These are phyloP conservation scores for Lactifluus piperatus DNA, from an alignment of 768 basidiomycete species.

Conservation along the genomic window DNA sequence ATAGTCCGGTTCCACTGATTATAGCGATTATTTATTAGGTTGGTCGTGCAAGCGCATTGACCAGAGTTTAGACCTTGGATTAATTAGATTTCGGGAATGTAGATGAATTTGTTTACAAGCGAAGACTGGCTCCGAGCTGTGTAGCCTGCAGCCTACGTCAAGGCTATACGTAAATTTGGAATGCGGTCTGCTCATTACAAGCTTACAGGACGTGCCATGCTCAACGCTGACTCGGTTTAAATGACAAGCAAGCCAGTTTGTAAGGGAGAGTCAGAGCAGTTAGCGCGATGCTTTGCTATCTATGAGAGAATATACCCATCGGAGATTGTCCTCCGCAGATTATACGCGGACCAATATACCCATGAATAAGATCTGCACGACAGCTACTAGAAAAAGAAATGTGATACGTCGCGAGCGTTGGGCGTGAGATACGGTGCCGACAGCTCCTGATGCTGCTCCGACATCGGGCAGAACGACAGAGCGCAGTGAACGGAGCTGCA, in stretches of 20 bases:
- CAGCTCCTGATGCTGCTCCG: slow-evolving; percentile 31
- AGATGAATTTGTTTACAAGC: neutral
- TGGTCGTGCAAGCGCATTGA: neutral
- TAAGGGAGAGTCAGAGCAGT: neutral
- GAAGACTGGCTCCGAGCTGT: no score
- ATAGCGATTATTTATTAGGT: neutral
- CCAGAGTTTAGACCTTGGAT: neutral
- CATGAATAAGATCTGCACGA: slow-evolving; percentile 82
- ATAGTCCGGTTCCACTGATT: neutral
- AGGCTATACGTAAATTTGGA: neutral
- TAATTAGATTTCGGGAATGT: neutral
- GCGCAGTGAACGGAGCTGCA: slow-evolving; percentile 86
- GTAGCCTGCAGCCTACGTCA: neutral
- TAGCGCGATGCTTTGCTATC: neutral
- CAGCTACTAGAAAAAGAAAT: slow-evolving; percentile 82
- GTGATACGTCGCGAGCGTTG: slow-evolving; percentile 80
- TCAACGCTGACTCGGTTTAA: neutral
- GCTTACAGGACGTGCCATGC: neutral
- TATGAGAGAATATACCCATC: slow-evolving; percentile 1
- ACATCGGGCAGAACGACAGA: slow-evolving; percentile 86
- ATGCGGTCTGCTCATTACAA: neutral
- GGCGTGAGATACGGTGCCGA: slow-evolving; percentile 34
- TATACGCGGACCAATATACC: slow-evolving; percentile 65
- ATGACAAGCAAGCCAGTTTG: neutral
- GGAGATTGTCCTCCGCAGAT: neutral